phyloP scores from a whole-genome alignment of 2,329 filamentous ascomycete species.

The Elsinoe australis region DNA sequence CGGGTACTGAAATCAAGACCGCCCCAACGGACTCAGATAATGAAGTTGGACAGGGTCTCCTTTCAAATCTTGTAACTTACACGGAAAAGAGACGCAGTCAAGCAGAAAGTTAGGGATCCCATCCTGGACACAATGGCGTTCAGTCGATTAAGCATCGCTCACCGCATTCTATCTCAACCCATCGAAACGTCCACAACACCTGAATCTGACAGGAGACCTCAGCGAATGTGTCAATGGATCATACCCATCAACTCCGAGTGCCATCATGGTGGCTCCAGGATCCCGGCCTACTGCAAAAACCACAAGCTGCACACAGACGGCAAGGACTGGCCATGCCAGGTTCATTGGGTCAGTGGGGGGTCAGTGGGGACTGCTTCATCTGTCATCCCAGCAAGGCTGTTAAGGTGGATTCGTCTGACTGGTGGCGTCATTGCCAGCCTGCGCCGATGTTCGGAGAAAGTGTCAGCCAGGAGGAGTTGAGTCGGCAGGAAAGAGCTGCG shows the following conservation, averaged over 20 bases:
- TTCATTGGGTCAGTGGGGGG: not conserved
- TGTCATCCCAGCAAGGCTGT: not conserved
- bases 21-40: no score
- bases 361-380: not conserved
- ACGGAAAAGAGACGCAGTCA: no score
- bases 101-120: no score
- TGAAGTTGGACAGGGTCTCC: no score
- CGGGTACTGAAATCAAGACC: no score
- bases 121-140: no score
- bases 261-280: not conserved
- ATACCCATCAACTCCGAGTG: not conserved
- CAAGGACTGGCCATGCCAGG: not conserved
- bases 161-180: no score
- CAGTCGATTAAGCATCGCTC: no score
- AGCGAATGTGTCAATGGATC: conserved; percentile 5
- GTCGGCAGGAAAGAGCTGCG: no score
- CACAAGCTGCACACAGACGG: not conserved
- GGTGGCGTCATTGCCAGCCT: not conserved
- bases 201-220: not conserved
- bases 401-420: not conserved
- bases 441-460: not conserved
- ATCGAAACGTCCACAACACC: not conserved
- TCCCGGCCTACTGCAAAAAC: not conserved
- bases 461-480: not conserved
- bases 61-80: no score